Evolutionary conservation across 2,329 filamentous ascomycete genomes (phyloP), one percentile per base, ranked within the genome.

Genomic region (Penicillium rolfsii): DNA sequence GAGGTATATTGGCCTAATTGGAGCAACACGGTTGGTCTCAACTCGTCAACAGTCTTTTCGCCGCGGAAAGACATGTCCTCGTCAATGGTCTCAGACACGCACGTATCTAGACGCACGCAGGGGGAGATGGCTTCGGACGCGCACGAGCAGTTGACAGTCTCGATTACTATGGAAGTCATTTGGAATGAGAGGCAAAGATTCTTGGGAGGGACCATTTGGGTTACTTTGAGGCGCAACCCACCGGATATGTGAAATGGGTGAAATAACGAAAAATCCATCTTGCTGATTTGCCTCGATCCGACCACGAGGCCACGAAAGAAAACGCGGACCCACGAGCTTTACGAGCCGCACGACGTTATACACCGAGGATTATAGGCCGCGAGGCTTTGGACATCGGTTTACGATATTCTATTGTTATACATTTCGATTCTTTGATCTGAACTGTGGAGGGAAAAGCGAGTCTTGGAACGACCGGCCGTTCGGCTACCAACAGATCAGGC

Each of bases 291-390:
- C 56, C 26, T 64, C 55, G 60, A 61, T 69, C 66, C 61, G 50
- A 59, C 67, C 63, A 70, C 54, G 66, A 75, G 60, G 63, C 62
- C 63, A 73, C 64, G 67, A 68, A 53, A 24, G 35, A 40, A 53
- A 68, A 71, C 57, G 71, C 67, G 67, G 70, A 70, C 68, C 60
- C 63, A 72, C 67, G 68, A 73, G 66, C 64, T 64, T 72, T 68
- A 75, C 64, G 72, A 73, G 68, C 66, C 71, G 67, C 67, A 74
- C 62, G 73, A 74, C 30, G 50, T 52, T 69, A 68, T 62, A 63
- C 53, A 63, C 62, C 62, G 61, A 69, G 52, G 65, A 59, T 57
- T 58, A 57, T 52, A 60, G 60, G 55, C 33, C 54, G 16, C 16
- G 26, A 22, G 55, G 43, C 33, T 57, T 52, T 61, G 55, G 43